Evolutionary conservation across 345 rosid genomes (phyloP).

Genomic region (Melaleuca quinquenervia): DNA sequence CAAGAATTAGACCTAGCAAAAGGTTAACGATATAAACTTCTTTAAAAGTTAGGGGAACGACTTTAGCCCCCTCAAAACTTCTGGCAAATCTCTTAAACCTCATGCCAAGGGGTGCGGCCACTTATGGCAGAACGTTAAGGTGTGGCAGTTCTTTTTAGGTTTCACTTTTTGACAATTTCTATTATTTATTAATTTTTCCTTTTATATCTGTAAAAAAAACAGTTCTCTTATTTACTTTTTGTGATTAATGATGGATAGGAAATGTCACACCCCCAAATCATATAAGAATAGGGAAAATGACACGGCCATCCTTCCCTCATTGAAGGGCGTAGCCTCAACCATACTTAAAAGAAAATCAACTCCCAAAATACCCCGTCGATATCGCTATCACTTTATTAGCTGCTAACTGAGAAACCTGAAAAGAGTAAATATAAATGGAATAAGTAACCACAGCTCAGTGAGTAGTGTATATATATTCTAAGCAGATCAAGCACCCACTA

Average conservation of each 20-base stretch:
- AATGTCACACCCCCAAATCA: too few relatives aligned
- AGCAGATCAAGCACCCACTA: too few relatives aligned
- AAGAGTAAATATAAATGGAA: too few relatives aligned
- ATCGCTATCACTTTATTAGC: too few relatives aligned
- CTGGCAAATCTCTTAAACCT: neutral
- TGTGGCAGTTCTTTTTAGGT: neutral
- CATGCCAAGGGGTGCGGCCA: neutral
- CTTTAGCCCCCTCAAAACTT: neutral
- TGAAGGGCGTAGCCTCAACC: too few relatives aligned
- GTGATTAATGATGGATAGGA: neutral
- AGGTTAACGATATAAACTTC: neutral
- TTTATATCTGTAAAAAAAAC: neutral
- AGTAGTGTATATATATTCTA: too few relatives aligned
- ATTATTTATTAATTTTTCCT: neutral
- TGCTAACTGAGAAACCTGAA: too few relatives aligned
- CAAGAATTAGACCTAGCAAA: neutral
- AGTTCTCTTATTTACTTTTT: neutral
- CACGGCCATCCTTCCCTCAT: too few relatives aligned
- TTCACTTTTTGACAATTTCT: neutral
- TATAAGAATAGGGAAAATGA: too few relatives aligned
- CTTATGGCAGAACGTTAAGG: neutral
- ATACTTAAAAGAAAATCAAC: too few relatives aligned
- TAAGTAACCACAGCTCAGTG: too few relatives aligned
- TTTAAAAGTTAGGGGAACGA: neutral
- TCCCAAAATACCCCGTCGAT: too few relatives aligned